phyloP scores from a whole-genome alignment of 2,329 filamentous ascomycete species.

The Fusarium graminum region DNA sequence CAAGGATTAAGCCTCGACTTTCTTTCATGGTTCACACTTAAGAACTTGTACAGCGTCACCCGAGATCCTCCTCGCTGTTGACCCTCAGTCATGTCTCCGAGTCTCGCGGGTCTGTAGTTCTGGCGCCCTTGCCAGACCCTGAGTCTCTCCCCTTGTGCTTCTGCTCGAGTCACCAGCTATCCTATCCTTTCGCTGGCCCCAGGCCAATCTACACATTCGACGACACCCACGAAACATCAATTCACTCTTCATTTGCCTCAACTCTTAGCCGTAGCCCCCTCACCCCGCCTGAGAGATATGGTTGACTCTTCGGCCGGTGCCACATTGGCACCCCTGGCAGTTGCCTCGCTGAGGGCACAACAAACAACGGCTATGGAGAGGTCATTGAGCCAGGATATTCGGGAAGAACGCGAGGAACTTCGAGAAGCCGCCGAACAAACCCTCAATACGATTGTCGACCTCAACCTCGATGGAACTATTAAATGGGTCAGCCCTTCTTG shows the following conservation, averaged over 20 bases:
- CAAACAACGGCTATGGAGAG: slow-evolving; percentile 68
- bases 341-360: slow-evolving; percentile 65
- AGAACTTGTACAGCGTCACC: slow-evolving; percentile 41
- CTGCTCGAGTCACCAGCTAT: slow-evolving; percentile 36
- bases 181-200: slow-evolving; percentile 33
- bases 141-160: slow-evolving; percentile 49
- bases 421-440: slow-evolving; percentile 97
- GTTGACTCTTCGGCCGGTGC: slow-evolving; percentile 58
- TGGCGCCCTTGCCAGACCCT: slow-evolving; percentile 62
- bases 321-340: slow-evolving; percentile 65
- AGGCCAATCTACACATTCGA: slow-evolving; percentile 30
- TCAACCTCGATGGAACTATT: slow-evolving; percentile 89
- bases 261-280: slow-evolving; percentile 13
- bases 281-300: slow-evolving; percentile 19
- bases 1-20: slow-evolving; percentile 19
- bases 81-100: slow-evolving; percentile 62
- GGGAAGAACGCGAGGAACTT: slow-evolving; percentile 92
- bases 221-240: slow-evolving; percentile 38
- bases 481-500: slow-evolving; percentile 98
- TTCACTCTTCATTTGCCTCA: slow-evolving; percentile 20
- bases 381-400: slow-evolving; percentile 87
- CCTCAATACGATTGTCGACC: slow-evolving; percentile 93
- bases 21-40: slow-evolving; percentile 18
- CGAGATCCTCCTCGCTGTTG: slow-evolving; percentile 48
- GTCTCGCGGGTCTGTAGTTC: slow-evolving; percentile 60